These are phyloP conservation scores for Amorphotheca resinae DNA, from an alignment of 495 filamentous ascomycete genomes.

Conservation along the genomic window DNA sequence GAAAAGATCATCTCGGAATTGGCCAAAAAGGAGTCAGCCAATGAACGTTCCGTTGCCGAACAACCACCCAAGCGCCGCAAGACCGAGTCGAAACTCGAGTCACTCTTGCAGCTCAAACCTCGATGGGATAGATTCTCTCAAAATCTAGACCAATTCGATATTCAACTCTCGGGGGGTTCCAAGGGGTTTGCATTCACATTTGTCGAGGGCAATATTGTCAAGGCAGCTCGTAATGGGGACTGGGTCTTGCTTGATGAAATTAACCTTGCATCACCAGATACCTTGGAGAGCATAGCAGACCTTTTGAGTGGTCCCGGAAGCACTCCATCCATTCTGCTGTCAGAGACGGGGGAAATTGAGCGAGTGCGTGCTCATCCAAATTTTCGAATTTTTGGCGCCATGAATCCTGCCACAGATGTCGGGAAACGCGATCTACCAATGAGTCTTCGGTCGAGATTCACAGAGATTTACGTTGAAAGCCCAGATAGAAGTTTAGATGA, in stretches of 20 bases:
- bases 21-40: constrained; percentile 21
- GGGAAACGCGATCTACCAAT: constrained; percentile 88
- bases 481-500: constrained; percentile 78
- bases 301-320: constrained; percentile 56
- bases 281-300: constrained; percentile 83
- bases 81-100: constrained; percentile 55
- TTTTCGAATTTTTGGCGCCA: constrained; percentile 93
- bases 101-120: constrained; percentile 43
- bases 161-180: constrained; percentile 62
- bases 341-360: constrained; percentile 84
- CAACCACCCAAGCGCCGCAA: constrained; percentile 75
- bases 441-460: constrained; percentile 77
- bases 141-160: constrained; percentile 68
- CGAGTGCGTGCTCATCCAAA: constrained; percentile 79
- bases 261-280: constrained; percentile 89
- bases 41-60: constrained; percentile 32
- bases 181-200: constrained; percentile 90
- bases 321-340: constrained; percentile 69
- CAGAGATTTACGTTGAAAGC: constrained; percentile 82
- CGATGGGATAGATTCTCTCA: constrained; percentile 71
- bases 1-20: constrained; percentile 51
- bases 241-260: constrained; percentile 99
- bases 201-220: constrained; percentile 87
- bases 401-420: constrained; percentile 97
- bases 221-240: constrained; percentile 83